These are phyloP conservation scores for Fusarium heterosporum DNA, from an alignment of 2,329 filamentous ascomycete species.

Conservation along the genomic window DNA sequence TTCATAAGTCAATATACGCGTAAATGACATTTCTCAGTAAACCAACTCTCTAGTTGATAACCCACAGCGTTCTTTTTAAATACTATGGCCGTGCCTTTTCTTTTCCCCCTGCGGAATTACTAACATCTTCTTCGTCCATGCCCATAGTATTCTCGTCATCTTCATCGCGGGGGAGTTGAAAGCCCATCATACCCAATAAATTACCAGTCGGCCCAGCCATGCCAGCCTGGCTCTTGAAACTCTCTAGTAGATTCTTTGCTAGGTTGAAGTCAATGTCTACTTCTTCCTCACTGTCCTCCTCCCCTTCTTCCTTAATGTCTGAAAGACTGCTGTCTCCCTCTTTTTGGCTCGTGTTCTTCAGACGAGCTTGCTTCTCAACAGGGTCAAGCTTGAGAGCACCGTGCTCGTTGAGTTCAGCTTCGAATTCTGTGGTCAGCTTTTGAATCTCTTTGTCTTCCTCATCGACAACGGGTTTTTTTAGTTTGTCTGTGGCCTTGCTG, in stretches of 20 bases:
- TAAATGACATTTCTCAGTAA: not conserved
- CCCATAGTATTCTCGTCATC: slow-evolving; percentile 59
- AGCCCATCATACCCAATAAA: slow-evolving; percentile 85
- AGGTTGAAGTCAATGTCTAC: slow-evolving; percentile 87
- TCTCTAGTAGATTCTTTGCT: slow-evolving; percentile 90
- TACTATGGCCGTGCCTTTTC: slow-evolving; percentile 6
- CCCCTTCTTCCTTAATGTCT: slow-evolving; percentile 57
- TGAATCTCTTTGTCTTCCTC: slow-evolving; percentile 71
- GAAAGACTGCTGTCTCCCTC: slow-evolving; percentile 31
- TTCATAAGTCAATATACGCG: not conserved
- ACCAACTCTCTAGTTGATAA: not conserved
- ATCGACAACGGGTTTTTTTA: slow-evolving; percentile 48
- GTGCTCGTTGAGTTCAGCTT: slow-evolving; percentile 76
- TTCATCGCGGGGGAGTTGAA: slow-evolving; percentile 84
- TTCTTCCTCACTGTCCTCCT: slow-evolving; percentile 66
- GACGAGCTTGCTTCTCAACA: slow-evolving; percentile 47
- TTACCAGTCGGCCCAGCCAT: slow-evolving; percentile 89
- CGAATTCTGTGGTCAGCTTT: slow-evolving; percentile 75
- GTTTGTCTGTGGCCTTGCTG: slow-evolving; percentile 8
- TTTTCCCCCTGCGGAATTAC: slow-evolving; percentile 18
- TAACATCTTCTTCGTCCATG: slow-evolving; percentile 25
- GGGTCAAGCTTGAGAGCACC: slow-evolving; percentile 71
- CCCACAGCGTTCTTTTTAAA: not conserved
- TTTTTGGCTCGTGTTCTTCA: slow-evolving; percentile 46
- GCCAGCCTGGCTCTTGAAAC: slow-evolving; percentile 90